phyloP scores from a whole-genome alignment of 2,329 filamentous ascomycete species.

The Fusarium sterilihyphosum region DNA sequence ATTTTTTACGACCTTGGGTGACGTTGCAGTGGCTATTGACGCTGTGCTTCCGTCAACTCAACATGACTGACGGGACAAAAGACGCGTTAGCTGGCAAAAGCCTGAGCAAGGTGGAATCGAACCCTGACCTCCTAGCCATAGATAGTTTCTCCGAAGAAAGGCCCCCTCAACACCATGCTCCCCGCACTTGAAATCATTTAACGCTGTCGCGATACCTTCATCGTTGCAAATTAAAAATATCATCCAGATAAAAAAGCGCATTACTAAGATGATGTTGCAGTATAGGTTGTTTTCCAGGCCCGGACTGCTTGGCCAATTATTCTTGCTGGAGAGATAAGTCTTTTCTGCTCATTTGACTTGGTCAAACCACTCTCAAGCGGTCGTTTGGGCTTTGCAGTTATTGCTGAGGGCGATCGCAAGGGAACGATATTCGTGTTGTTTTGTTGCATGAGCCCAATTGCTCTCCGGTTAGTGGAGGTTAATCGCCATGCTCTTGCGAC shows the following conservation, averaged over 20 bases:
- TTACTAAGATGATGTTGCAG: too few relatives aligned
- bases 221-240: background rate
- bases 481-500: too few relatives aligned
- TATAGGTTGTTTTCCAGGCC: too few relatives aligned
- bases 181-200: background rate
- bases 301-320: too few relatives aligned
- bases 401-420: too few relatives aligned
- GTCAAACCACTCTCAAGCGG: too few relatives aligned
- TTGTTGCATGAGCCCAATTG: too few relatives aligned
- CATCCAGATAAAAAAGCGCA: background rate
- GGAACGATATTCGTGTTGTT: too few relatives aligned
- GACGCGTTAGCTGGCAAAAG: background rate
- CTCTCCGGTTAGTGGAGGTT: too few relatives aligned
- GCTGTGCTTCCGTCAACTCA: background rate
- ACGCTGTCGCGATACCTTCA: background rate
- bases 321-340: too few relatives aligned
- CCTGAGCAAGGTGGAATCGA: background rate
- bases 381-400: too few relatives aligned
- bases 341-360: background rate
- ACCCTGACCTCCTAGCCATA: background rate
- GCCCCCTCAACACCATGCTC: background rate
- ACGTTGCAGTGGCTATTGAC: background rate
- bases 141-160: too few relatives aligned
- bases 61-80: background rate
- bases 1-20: background rate